Conservation (phyloP, 2,329 filamentous ascomycete genomes). For the Pseudogymnoascus sp. region DNA sequence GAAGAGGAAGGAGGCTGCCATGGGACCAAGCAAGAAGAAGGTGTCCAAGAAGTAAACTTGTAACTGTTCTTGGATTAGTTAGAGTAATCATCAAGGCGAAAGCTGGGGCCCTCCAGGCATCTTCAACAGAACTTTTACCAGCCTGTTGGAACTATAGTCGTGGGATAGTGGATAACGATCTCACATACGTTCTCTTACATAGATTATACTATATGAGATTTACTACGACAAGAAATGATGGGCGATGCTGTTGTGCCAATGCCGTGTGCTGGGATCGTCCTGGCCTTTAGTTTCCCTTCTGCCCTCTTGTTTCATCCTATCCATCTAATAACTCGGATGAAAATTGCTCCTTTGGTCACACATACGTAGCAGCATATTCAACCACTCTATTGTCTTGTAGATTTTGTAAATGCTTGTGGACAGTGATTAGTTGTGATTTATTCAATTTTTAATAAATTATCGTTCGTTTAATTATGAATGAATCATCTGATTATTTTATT, state of each 20-base stretch:
- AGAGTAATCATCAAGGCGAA: background rate
- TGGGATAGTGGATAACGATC: background rate
- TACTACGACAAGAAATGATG: background rate
- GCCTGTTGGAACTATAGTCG: background rate
- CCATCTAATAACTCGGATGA: background rate
- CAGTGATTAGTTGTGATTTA: background rate
- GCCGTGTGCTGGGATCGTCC: background rate
- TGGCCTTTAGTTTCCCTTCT: background rate
- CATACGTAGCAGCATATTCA: background rate
- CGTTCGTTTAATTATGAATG: background rate
- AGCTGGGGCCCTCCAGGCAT: background rate
- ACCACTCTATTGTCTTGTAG: background rate
- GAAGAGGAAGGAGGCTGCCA: conserved; percentile 33
- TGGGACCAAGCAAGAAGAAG: conserved; percentile 24
- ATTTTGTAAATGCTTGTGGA: no score
- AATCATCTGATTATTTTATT: background rate
- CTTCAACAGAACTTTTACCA: conserved; percentile 1
- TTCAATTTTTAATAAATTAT: background rate
- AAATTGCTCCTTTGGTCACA: background rate
- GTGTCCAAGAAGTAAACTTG: conserved; percentile 21
- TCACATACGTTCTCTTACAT: conserved; percentile 9
- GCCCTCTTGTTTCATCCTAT: background rate
- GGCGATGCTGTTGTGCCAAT: background rate
- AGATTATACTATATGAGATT: conserved; percentile 10
- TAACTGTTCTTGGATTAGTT: background rate